Conservation (phyloP, 1,284 basidiomycete species). For the Sporisorium iseilematis-ciliati region DNA sequence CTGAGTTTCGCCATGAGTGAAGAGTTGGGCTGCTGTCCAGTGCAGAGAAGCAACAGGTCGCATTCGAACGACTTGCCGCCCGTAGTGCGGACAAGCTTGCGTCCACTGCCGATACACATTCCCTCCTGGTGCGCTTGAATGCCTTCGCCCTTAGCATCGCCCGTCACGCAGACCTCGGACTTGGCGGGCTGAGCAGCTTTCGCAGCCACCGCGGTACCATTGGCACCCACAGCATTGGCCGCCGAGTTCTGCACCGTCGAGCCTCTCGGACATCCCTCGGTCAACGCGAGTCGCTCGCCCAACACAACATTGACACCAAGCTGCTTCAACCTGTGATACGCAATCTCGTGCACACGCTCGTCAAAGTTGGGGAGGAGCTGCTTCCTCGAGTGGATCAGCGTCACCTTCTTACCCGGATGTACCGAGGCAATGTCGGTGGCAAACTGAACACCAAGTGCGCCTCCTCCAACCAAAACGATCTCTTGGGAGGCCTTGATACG, state of each 20-base stretch:
- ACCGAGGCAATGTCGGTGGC: constrained; percentile 65
- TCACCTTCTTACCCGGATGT: constrained; percentile 60
- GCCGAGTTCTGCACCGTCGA: constrained; percentile 49
- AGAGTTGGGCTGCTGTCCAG: constrained; percentile 68
- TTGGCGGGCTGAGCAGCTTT: constrained; percentile 16
- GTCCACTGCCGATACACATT: constrained; percentile 52
- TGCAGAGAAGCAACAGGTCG: constrained; percentile 67
- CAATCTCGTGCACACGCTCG: constrained; percentile 61
- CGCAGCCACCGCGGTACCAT: constrained; percentile 8
- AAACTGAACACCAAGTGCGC: constrained; percentile 67
- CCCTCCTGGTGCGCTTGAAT: constrained; percentile 49
- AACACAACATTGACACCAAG: constrained; percentile 67
- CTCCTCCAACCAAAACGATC: constrained; percentile 68
- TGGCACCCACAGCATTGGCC: constrained; percentile 12
- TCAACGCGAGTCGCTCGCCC: constrained; percentile 64
- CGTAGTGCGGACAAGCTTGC: constrained; percentile 66
- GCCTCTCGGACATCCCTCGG: constrained; percentile 65
- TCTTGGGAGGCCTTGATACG: constrained; percentile 58
- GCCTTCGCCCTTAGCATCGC: constrained; percentile 57
- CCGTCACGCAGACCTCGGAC: constrained; percentile 36
- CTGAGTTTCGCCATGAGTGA: constrained; percentile 63
- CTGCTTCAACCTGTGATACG: constrained; percentile 53
- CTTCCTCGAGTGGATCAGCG: constrained; percentile 65
- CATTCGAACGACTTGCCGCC: constrained; percentile 62
- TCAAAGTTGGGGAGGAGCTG: constrained; percentile 69